These are phyloP conservation scores for Corylus americana DNA, from an alignment of 306 rosid genomes.

Conservation along the genomic window DNA sequence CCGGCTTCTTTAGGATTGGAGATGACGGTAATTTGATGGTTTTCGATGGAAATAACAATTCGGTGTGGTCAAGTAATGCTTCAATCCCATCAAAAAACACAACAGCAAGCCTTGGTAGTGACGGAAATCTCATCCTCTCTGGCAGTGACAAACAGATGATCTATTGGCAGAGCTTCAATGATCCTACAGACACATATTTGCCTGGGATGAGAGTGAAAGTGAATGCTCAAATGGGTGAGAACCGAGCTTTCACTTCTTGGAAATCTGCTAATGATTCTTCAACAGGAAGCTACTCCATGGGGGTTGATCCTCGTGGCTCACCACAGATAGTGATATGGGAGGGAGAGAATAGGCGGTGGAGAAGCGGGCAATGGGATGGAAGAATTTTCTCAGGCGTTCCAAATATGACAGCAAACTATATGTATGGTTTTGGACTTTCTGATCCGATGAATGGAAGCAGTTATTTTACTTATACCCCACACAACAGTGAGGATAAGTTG, in stretches of 20 bases:
- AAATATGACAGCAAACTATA: constrained; percentile 32
- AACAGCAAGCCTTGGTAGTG: constrained; percentile 32
- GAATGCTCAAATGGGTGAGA: constrained; percentile 27
- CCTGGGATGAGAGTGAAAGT: constrained; percentile 64
- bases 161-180: constrained; percentile 61
- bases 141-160: not conserved
- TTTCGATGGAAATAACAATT: constrained; percentile 28
- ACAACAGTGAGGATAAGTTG: constrained; percentile 22
- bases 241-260: constrained; percentile 56
- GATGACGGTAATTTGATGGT: constrained; percentile 54
- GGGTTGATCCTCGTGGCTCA: constrained; percentile 63
- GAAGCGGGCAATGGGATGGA: constrained; percentile 81
- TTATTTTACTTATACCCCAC: constrained; percentile 36
- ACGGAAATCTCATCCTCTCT: constrained; percentile 55
- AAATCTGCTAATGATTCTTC: constrained; percentile 65
- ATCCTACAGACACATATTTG: constrained; percentile 65
- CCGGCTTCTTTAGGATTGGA: constrained; percentile 45
- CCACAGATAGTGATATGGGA: constrained; percentile 78
- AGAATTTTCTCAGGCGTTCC: constrained; percentile 55
- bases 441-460: constrained; percentile 5
- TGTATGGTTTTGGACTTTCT: constrained; percentile 52
- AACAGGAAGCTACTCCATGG: constrained; percentile 53
- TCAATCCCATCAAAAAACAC: constrained; percentile 14
- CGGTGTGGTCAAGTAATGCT: constrained; percentile 53
- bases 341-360: constrained; percentile 56